Evolutionary conservation across 768 basidiomycete species (phyloP).

Genomic region (Tephrocybe sp.): DNA sequence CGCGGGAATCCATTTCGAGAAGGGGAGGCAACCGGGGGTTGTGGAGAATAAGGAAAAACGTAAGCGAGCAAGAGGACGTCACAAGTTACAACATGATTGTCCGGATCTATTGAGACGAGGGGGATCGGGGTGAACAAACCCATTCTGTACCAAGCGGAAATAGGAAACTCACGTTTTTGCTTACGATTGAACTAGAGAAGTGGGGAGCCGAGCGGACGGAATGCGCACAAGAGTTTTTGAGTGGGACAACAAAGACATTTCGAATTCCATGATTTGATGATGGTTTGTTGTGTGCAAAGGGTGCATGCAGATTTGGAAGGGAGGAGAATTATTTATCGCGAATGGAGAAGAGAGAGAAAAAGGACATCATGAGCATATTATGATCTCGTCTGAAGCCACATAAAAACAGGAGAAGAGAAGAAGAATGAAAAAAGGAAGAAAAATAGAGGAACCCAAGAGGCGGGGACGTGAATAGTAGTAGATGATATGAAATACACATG

Average conservation of each 20-base stretch:
- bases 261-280: not conserved
- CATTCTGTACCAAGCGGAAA: not conserved
- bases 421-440: conserved; percentile 16
- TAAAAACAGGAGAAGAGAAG: conserved; percentile 6
- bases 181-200: conserved; percentile 67
- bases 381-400: conserved; percentile 21
- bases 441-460: conserved; percentile 20
- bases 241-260: not conserved
- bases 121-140: not conserved
- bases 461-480: conserved; percentile 13
- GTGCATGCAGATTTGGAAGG: too few relatives aligned
- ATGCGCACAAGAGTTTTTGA: not conserved
- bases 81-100: conserved; percentile 28
- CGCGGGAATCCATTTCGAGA: too few relatives aligned
- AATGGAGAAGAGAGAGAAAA: conserved; percentile 17
- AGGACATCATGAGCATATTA: conserved; percentile 22
- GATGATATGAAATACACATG: conserved; percentile 9
- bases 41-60: not conserved
- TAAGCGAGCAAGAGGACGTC: not conserved
- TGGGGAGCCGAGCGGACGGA: conserved; percentile 7
- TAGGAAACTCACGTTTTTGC: conserved; percentile 59
- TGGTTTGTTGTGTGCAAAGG: too few relatives aligned
- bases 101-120: conserved; percentile 21
- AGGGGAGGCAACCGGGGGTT: too few relatives aligned
- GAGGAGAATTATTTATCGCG: conserved; percentile 9